Evolutionary conservation across 371 early-diverging fungal species (phyloP).

Genomic region (Saksenaea vasiformis): DNA sequence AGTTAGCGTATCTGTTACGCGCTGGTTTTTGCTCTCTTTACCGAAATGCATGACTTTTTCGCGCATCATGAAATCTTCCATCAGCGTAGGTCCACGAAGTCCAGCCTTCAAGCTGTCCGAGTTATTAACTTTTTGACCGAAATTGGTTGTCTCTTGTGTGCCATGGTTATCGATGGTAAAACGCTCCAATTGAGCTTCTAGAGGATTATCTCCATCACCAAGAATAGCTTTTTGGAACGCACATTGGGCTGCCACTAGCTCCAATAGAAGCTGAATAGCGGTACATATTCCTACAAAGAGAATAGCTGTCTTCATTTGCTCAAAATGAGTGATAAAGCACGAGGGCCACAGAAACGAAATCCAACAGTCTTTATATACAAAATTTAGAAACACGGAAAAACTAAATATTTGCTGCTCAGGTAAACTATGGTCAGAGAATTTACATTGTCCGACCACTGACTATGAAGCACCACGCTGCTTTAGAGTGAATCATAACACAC

Average conservation of each 20-base stretch:
- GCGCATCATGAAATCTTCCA: slow-evolving; percentile 52
- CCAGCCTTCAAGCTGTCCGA: slow-evolving; percentile 37
- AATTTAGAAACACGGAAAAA: too few species aligned
- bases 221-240: slow-evolving; percentile 5
- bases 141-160: slow-evolving; percentile 14
- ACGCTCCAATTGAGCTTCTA: slow-evolving; percentile 6
- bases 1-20: neutral
- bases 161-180: slow-evolving; percentile 11
- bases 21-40: slow-evolving; percentile 5
- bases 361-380: neutral
- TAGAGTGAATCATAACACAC: too few species aligned
- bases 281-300: neutral
- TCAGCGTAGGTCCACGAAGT: slow-evolving; percentile 45
- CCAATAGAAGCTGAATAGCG: neutral
- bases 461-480: too few species aligned
- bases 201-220: slow-evolving; percentile 8
- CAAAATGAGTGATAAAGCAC: neutral
- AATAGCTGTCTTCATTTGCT: neutral
- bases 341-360: neutral
- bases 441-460: too few species aligned
- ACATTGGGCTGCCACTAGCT: neutral
- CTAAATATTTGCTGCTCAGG: too few species aligned
- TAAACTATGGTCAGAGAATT: too few species aligned
- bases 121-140: slow-evolving; percentile 18
- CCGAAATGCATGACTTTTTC: slow-evolving; percentile 61